Evolutionary conservation across 2,329 filamentous ascomycete genomes (phyloP), one percentile per base, ranked within the genome.

Genomic region (Talaromyces funiculosus): DNA sequence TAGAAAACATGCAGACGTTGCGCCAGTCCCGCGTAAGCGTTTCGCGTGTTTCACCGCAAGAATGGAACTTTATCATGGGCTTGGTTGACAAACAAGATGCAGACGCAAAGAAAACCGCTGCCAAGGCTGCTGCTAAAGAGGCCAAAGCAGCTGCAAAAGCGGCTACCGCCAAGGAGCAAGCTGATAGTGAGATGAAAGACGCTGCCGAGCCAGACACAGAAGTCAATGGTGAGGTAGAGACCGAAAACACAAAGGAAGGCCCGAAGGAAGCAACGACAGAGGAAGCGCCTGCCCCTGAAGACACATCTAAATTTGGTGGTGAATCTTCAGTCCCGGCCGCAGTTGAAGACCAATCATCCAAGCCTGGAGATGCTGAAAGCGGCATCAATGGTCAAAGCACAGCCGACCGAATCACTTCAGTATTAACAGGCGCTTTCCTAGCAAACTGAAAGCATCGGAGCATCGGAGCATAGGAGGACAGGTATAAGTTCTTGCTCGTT

Each of bases 21-120:
- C 93, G 87, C 69, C 86, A 92, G 75, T 83, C 85, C n/a, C 82
- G 93, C 40, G 75, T 97, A 57, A 96, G 92, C 71, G 92, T 97
- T 26, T 79, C 77, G 3, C 69, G 73, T 2, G 80, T 82, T n/a
- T 73, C 72, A 3, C 70, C 74, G 10, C 67, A 71, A 10, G 75
- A 82, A 65, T 82, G 80, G 79, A 68, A 74, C 3, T 81, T 78
- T 63, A 80, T 82, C 58, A 71, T 80, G 65, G 67, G 69, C 10
- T 66, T 80, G 73, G 38, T 62, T 26, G 57, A 60, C 3, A 22
- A 55, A 18, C 49, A 75, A 56, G 31, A 53, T 43, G 43, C 45
- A 16, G 64, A 63, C 14, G 64, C 62, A 29, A 63, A 64, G 40
- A 57, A 37, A 18, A 22, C 47, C 2, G 16, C 7, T 22, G 57